These are phyloP conservation scores for Chlamydomonas sp. DNA, from an alignment of 139 green algal species.

Conservation along the genomic window DNA sequence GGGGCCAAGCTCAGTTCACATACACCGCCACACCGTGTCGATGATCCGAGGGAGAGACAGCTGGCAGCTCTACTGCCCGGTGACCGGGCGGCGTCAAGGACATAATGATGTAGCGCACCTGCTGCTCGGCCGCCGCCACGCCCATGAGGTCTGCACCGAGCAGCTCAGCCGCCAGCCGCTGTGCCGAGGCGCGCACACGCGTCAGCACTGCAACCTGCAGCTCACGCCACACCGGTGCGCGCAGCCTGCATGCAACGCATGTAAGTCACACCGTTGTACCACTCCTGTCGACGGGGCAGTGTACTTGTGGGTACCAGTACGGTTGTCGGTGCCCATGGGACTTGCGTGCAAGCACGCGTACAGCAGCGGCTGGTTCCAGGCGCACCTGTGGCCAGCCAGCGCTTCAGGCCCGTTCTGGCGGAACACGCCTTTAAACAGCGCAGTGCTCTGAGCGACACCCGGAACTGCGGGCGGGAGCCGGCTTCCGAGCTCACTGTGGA, in stretches of 20 bases:
- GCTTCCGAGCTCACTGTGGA: neutral
- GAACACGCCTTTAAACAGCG: neutral
- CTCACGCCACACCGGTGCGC: neutral
- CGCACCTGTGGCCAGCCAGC: neutral
- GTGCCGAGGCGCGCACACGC: neutral
- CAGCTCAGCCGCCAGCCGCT: neutral
- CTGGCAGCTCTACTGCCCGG: neutral
- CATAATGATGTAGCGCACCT: neutral
- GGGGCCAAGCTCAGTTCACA: no score
- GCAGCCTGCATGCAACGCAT: neutral
- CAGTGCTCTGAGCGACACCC: neutral
- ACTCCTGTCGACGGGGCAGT: no score
- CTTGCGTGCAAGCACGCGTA: neutral
- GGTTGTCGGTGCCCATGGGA: no score
- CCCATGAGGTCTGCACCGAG: constrained; percentile 12
- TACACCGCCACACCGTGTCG: neutral
- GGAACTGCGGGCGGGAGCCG: neutral
- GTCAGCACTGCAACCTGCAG: neutral
- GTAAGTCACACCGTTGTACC: neutral
- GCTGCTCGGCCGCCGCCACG: constrained; percentile 20
- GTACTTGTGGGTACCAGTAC: no score
- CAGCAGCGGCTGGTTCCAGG: neutral
- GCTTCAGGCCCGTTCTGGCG: neutral
- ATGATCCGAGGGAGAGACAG: neutral
- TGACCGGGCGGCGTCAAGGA: neutral